Conservation (phyloP, 192 early-diverging fungal genomes). For the Cetraspora pellucida region DNA sequence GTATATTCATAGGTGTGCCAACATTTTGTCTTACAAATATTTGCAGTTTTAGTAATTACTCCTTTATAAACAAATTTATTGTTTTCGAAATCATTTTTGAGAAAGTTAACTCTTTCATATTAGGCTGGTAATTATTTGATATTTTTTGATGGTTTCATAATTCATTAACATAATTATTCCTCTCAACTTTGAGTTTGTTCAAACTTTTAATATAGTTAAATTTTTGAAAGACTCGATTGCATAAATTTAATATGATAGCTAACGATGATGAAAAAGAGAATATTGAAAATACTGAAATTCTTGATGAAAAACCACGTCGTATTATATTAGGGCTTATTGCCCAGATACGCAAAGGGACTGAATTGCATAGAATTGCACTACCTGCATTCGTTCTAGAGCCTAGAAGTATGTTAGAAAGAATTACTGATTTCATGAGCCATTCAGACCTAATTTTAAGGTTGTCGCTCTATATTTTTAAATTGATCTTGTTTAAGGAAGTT, state of each 20-base stretch:
- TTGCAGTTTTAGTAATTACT: too few relatives aligned
- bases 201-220: too few relatives aligned
- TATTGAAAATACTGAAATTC: constrained; percentile 66
- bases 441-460: constrained; percentile 71
- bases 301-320: constrained; percentile 77
- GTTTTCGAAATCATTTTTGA: too few relatives aligned
- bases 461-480: constrained; percentile 54
- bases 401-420: constrained; percentile 88
- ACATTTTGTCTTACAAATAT: too few relatives aligned
- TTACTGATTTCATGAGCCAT: constrained; percentile 96
- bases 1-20: too few relatives aligned
- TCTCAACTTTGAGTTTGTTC: too few relatives aligned
- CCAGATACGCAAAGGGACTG: constrained; percentile 87
- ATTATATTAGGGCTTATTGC: constrained; percentile 87
- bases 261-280: constrained; percentile 9
- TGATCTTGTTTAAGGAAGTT: background rate
- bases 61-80: too few relatives aligned
- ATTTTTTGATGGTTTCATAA: too few relatives aligned
- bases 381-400: constrained; percentile 96
- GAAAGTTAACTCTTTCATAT: too few relatives aligned
- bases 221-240: too few relatives aligned
- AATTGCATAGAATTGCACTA: constrained; percentile 90
- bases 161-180: too few relatives aligned
- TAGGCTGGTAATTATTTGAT: too few relatives aligned
- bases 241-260: background rate